These are phyloP conservation scores for Ormosia semicastrata DNA, from an alignment of 306 rosid species.

Conservation along the genomic window DNA sequence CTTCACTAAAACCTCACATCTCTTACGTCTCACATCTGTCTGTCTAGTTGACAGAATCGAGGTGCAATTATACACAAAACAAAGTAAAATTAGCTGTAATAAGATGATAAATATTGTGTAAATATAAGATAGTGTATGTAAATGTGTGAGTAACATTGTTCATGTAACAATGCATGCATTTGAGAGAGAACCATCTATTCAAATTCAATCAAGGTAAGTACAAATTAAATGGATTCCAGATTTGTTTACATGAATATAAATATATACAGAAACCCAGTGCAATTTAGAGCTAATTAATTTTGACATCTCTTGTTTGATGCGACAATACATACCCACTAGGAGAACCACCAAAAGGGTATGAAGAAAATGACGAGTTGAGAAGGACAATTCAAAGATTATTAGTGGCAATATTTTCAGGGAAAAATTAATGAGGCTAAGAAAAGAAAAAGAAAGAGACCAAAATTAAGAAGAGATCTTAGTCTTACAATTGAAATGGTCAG, in stretches of 20 bases:
- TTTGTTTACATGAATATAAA: background rate
- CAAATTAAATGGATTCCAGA: background rate
- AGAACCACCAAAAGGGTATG: background rate
- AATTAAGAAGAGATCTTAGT: background rate
- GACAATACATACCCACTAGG: background rate
- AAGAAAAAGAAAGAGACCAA: background rate
- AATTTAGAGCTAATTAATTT: background rate
- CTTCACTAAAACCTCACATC: background rate
- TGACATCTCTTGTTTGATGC: background rate
- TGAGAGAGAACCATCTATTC: background rate
- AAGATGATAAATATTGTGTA: too few relatives aligned
- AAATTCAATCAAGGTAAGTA: background rate
- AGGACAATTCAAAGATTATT: background rate
- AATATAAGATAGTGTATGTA: too few relatives aligned
- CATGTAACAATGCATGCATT: background rate
- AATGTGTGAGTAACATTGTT: too few relatives aligned
- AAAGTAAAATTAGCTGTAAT: too few relatives aligned
- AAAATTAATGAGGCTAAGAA: background rate
- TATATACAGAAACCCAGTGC: background rate
- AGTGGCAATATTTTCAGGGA: background rate
- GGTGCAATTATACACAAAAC: background rate
- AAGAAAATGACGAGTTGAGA: background rate
- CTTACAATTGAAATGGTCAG: conserved; percentile 1
- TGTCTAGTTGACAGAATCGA: background rate
- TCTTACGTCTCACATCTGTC: background rate